Conservation (phyloP, 2,329 filamentous ascomycete genomes). For the Xylaria sp. region DNA sequence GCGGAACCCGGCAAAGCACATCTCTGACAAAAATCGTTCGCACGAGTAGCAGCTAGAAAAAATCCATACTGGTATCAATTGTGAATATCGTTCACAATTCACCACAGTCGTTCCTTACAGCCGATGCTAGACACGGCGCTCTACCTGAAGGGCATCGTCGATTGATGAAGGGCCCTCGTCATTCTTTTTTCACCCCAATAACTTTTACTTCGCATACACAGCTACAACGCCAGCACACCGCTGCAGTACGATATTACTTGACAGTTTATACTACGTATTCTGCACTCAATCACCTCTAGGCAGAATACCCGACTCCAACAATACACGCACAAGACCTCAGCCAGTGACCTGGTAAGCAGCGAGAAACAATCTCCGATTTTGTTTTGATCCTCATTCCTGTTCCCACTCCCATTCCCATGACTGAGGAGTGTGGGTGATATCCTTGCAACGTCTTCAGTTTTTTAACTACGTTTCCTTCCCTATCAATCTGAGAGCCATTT, state of each 20-base stretch:
- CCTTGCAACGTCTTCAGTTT: not conserved
- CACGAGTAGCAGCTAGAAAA: slow-evolving; percentile 37
- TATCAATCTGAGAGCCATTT: not conserved
- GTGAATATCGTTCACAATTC: slow-evolving; percentile 26
- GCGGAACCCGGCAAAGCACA: slow-evolving; percentile 44
- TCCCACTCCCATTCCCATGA: not conserved
- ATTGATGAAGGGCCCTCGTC: slow-evolving; percentile 23
- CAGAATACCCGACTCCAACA: not conserved
- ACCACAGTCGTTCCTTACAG: slow-evolving; percentile 43
- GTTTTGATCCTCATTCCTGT: not conserved
- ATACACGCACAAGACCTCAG: not conserved
- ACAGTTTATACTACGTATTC: slow-evolving; percentile 9
- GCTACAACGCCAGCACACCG: slow-evolving; percentile 2
- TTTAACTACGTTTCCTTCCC: slow-evolving; percentile 2
- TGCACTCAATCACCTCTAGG: slow-evolving; percentile 4
- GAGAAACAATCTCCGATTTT: slow-evolving; percentile 21
- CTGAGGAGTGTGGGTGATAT: not conserved
- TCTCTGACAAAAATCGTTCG: slow-evolving; percentile 43
- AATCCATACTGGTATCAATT: slow-evolving; percentile 39
- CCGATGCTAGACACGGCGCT: slow-evolving; percentile 31
- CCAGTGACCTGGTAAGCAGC: slow-evolving; percentile 23
- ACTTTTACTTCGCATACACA: slow-evolving; percentile 15
- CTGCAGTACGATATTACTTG: slow-evolving; percentile 3
- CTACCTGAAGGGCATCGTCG: slow-evolving; percentile 34
- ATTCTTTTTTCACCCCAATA: slow-evolving; percentile 3